A percentile compares a stretch with the other conserved stretches of the same genome.
phyloP scores from a whole-genome alignment of 2,329 filamentous ascomycete species.

The Xylariaceae sp. region DNA sequence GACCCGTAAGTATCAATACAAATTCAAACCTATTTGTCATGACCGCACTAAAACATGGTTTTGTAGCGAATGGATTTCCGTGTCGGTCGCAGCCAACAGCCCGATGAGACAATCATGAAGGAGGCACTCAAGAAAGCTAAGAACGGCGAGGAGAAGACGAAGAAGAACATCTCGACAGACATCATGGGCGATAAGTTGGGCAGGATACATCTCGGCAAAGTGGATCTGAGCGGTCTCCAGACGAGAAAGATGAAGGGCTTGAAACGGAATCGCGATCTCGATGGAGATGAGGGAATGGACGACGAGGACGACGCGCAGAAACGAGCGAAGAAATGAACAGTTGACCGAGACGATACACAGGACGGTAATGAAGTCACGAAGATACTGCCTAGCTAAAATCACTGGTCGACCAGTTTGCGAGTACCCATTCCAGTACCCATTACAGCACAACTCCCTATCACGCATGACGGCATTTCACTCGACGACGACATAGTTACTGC shows the following conservation, averaged over 20 bases:
- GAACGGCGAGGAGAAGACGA: constrained; percentile 69
- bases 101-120: constrained; percentile 77
- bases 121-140: constrained; percentile 85
- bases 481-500: too few relatives aligned
- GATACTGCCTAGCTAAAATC: too few relatives aligned
- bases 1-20: constrained; percentile 64
- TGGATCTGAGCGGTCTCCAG: constrained; percentile 83
- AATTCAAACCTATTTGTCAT: neutral
- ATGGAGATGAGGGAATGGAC: constrained; percentile 44
- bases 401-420: too few relatives aligned
- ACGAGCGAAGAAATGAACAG: constrained; percentile 31
- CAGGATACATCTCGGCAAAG: constrained; percentile 83
- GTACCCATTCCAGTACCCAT: too few relatives aligned
- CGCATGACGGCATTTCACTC: too few relatives aligned
- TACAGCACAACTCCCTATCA: too few relatives aligned
- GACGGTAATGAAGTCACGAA: too few relatives aligned
- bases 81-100: constrained; percentile 73
- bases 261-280: constrained; percentile 71
- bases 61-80: constrained; percentile 51
- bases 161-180: constrained; percentile 96
- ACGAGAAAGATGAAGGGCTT: constrained; percentile 99
- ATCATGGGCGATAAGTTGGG: constrained; percentile 94
- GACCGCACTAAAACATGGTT: constrained; percentile 1
- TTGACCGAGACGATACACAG: too few relatives aligned
- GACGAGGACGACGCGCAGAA: constrained; percentile 40